A percentile compares a stretch with the other conserved stretches of the same genome.
These are phyloP conservation scores for Paecilomyces niveus DNA, from an alignment of 2,329 filamentous ascomycete species.

Conservation along the genomic window DNA sequence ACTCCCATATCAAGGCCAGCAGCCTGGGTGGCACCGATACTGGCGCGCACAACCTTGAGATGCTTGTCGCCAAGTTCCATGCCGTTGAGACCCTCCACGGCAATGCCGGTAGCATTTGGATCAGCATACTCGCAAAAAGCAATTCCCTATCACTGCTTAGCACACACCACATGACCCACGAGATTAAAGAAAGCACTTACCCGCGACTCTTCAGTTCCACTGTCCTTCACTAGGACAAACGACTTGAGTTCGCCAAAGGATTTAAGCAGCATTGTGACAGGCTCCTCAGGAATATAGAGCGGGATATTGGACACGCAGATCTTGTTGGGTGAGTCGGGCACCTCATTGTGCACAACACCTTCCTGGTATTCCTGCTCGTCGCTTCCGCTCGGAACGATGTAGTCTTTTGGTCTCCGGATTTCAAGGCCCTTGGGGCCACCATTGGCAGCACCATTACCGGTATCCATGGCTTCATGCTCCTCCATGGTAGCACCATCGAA, in stretches of 20 bases:
- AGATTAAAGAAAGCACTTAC: slow-evolving; percentile 48
- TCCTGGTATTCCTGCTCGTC: slow-evolving; percentile 69
- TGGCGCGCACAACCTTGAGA: slow-evolving; percentile 80
- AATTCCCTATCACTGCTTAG: slow-evolving; percentile 58
- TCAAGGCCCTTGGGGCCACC: slow-evolving; percentile 53
- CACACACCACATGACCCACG: not conserved
- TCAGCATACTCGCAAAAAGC: slow-evolving; percentile 95
- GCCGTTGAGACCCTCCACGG: slow-evolving; percentile 82
- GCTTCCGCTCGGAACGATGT: slow-evolving; percentile 77
- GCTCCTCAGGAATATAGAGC: slow-evolving; percentile 78
- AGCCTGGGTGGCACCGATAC: slow-evolving; percentile 89
- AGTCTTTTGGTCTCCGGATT: slow-evolving; percentile 88
- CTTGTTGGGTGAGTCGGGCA: slow-evolving; percentile 91
- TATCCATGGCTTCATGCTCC: slow-evolving; percentile 52
- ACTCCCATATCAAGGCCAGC: slow-evolving; percentile 90
- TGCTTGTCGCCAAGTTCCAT: slow-evolving; percentile 87
- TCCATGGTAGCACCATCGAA: slow-evolving; percentile 87
- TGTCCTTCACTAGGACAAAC: slow-evolving; percentile 84
- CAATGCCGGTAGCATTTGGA: slow-evolving; percentile 65
- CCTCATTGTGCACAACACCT: slow-evolving; percentile 68
- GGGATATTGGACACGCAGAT: slow-evolving; percentile 89
- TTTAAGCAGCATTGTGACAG: slow-evolving; percentile 81
- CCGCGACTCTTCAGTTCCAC: slow-evolving; percentile 73
- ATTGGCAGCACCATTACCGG: slow-evolving; percentile 46
- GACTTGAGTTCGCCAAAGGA: slow-evolving; percentile 91